Percentiles rank a stretch among this genome's conserved stretches.
Evolutionary conservation across 2,329 filamentous ascomycete genomes (phyloP).

Genomic region (Ascomycota sp.): DNA sequence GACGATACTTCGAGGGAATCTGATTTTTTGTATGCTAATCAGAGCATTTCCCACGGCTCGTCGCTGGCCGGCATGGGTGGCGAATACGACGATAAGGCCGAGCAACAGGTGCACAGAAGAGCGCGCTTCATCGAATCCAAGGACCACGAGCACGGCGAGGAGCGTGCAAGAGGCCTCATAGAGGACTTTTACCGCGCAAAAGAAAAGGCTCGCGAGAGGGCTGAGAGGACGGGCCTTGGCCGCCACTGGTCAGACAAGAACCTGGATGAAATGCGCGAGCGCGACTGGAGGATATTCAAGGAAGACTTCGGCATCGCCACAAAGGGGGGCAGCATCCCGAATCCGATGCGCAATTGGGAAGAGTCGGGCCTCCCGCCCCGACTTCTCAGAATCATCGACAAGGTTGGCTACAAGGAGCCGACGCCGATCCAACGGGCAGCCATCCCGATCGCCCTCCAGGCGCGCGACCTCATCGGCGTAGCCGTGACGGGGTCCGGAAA

Average conservation of each 20-base stretch:
- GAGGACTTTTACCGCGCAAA: slow-evolving; percentile 55
- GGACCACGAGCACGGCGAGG: slow-evolving; percentile 55
- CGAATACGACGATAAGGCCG: slow-evolving; percentile 31
- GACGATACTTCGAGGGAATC: slow-evolving; percentile 58
- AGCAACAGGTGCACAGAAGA: slow-evolving; percentile 33
- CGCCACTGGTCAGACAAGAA: slow-evolving; percentile 94
- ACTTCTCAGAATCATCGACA: slow-evolving; percentile 61
- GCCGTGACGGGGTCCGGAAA: slow-evolving; percentile 97
- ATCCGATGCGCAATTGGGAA: slow-evolving; percentile 87
- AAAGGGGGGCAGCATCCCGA: slow-evolving; percentile 78
- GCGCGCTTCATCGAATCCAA: slow-evolving; percentile 52
- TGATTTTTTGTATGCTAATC: slow-evolving; percentile 49
- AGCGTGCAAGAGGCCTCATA: slow-evolving; percentile 59
- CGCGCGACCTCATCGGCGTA: slow-evolving; percentile 90
- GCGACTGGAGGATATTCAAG: slow-evolving; percentile 99
- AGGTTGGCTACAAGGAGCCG: slow-evolving; percentile 80
- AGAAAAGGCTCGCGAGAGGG: slow-evolving; percentile 47
- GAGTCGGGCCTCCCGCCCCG: slow-evolving; percentile 65
- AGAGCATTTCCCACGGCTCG: slow-evolving; percentile 11
- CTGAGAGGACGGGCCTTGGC: slow-evolving; percentile 54
- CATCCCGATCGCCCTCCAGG: slow-evolving; percentile 85
- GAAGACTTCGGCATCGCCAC: slow-evolving; percentile 95
- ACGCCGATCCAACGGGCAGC: slow-evolving; percentile 83
- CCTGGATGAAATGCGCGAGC: slow-evolving; percentile 81
- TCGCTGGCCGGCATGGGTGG: slow-evolving; percentile 28